These are phyloP conservation scores for Singerocomus inundabilis DNA, from an alignment of 1,284 basidiomycete genomes.

Conservation along the genomic window DNA sequence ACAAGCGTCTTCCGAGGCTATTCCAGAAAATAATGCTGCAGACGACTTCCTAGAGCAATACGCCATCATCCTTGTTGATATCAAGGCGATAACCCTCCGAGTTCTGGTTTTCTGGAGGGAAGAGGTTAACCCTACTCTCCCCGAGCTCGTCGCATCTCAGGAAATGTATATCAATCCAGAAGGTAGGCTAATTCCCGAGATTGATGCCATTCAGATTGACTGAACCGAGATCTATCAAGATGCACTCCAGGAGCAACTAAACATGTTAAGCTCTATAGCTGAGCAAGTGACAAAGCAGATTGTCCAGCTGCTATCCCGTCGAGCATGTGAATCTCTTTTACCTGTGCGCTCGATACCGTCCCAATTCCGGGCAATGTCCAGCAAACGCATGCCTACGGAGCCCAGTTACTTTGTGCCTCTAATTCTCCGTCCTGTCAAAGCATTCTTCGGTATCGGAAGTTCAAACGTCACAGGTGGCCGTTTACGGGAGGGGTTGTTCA, in stretches of 20 bases:
- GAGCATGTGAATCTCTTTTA: slow-evolving; percentile 83
- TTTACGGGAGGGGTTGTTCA: slow-evolving; percentile 55
- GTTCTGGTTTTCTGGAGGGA: slow-evolving; percentile 60
- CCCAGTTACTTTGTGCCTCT: slow-evolving; percentile 83
- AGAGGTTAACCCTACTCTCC: slow-evolving; percentile 63
- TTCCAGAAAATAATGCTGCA: slow-evolving; percentile 50
- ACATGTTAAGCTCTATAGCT: slow-evolving; percentile 46
- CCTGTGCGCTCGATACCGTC: slow-evolving; percentile 87
- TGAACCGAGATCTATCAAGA: slow-evolving; percentile 38
- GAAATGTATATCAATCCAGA: slow-evolving; percentile 44
- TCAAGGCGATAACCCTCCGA: slow-evolving; percentile 53
- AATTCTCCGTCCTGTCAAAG: slow-evolving; percentile 80
- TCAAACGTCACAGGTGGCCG: slow-evolving; percentile 54
- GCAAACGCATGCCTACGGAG: slow-evolving; percentile 65
- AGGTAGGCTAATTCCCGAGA: slow-evolving; percentile 40
- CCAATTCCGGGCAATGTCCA: slow-evolving; percentile 81
- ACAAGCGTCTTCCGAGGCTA: slow-evolving; percentile 43
- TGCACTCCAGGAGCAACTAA: slow-evolving; percentile 54
- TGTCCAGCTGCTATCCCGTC: slow-evolving; percentile 67
- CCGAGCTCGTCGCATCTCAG: slow-evolving; percentile 32
- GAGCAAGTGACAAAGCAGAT: slow-evolving; percentile 63
- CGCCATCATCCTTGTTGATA: slow-evolving; percentile 63
- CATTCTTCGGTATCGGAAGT: slow-evolving; percentile 67
- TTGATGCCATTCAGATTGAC: background rate
- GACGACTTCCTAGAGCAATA: slow-evolving; percentile 68